Conservation (phyloP, 2,329 filamentous ascomycete species). For the Phoma sp. region DNA sequence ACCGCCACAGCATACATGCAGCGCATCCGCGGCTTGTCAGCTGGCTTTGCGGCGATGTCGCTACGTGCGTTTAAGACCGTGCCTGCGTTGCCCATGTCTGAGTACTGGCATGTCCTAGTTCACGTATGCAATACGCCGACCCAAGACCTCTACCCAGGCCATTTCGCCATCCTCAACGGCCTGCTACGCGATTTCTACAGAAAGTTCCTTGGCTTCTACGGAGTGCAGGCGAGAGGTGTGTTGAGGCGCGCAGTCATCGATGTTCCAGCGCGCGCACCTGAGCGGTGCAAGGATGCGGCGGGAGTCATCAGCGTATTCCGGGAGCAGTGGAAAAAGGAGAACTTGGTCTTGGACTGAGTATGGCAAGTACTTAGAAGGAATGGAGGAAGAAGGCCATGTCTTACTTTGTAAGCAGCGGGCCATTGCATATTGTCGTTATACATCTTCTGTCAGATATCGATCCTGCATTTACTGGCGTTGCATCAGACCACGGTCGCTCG, state of each 20-base stretch:
- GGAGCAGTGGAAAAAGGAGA: constrained; percentile 40
- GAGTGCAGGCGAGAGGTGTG: constrained; percentile 73
- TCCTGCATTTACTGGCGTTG: constrained; percentile 13
- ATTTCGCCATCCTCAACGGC: constrained; percentile 58
- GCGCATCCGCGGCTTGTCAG: constrained; percentile 81
- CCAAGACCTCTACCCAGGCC: constrained; percentile 54
- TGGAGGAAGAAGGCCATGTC: not conserved
- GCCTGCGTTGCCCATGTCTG: constrained; percentile 73
- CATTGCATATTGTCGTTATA: not conserved
- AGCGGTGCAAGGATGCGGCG: constrained; percentile 33
- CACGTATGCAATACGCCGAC: constrained; percentile 77
- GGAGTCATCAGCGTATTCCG: constrained; percentile 38
- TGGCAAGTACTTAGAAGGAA: not conserved
- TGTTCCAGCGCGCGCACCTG: constrained; percentile 61
- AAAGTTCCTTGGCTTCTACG: constrained; percentile 82
- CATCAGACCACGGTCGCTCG: not conserved
- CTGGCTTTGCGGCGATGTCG: constrained; percentile 82
- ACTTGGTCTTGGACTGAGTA: constrained; percentile 19
- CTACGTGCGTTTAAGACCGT: constrained; percentile 72
- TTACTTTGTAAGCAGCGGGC: not conserved
- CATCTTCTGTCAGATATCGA: not conserved
- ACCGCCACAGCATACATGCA: constrained; percentile 74
- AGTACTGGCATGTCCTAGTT: constrained; percentile 84
- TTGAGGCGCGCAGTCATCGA: constrained; percentile 75
- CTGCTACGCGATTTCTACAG: constrained; percentile 69